Base-by-base conservation (phyloP, 495 filamentous ascomycete genomes). In the Aspergillus ostianus region DNA sequence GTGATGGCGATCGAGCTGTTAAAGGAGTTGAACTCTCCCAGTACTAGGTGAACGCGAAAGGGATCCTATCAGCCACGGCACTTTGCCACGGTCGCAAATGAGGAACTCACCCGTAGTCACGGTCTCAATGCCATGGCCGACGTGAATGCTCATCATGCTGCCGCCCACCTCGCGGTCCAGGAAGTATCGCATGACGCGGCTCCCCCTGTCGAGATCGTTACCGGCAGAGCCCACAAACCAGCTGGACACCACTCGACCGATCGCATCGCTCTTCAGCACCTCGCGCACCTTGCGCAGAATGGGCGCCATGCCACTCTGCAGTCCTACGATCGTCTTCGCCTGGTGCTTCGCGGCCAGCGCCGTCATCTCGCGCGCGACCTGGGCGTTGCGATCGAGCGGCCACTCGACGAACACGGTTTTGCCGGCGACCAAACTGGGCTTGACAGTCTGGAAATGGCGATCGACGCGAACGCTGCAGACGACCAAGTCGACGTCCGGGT, bases 361-460 rank as follows among this genome's bases (percentile, higher is more conserved):
- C 10, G 48, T 36, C 36, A 61, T 55, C 53, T 56, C 56, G 1
- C 46, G 23, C 15, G 47, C 32, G 9, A 51, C 36, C 26, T 58
- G 45, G 47, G 59, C 27, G 50, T 73, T 75, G 48, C 64, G 55
- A 0, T 63, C 75, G 3, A 82, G 61, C 2, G 77, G 76, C 86
- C 86, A 88, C 65, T 89, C 86, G 23, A 82, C 73, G 55, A 72
- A 87, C 13, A 82, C 80, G 32, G 74, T 68, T 64, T 87, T 87
- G n/a, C 83, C 82, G 0, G 82, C 82, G 18, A 67, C 56, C 9
- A 89, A 49, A 15, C 73, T 76, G 2, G 82, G 80, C 17, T 73
- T 65, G 41, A 78, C 69, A 10, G 78, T 69, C 18, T 67, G 63
- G 51, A 76, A 73, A 65, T 89, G 87, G 10, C 70, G 73, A 49